Evolutionary conservation across 352 stramenopile genomes (phyloP).

Genomic region (Globisporangium orthogonon): DNA sequence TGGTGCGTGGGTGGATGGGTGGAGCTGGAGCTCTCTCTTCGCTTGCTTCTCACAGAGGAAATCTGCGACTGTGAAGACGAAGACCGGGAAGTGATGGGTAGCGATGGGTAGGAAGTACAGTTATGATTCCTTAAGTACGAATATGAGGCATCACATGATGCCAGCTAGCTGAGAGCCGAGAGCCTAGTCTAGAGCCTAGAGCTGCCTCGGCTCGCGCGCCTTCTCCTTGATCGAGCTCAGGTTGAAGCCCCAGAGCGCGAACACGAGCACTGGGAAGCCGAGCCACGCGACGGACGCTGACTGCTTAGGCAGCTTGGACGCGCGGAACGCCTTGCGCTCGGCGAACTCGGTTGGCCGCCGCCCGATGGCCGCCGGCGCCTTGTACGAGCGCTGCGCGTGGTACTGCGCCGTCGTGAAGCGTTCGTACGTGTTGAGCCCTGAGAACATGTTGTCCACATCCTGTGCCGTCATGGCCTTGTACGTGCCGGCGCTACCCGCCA

Average conservation of each 20-base stretch:
- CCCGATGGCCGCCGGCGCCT: conserved; percentile 49
- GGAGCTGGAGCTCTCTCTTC: no score
- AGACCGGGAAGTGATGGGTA: no score
- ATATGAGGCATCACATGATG: no score
- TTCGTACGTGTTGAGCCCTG: conserved; percentile 59
- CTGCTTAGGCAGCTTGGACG: conserved; percentile 55
- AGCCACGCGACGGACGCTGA: conserved; percentile 53
- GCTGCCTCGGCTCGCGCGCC: conserved; percentile 30
- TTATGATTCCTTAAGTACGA: no score
- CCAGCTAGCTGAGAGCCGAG: no score
- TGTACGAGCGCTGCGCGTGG: conserved; percentile 42
- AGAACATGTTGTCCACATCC: conserved; percentile 74
- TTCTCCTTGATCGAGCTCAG: conserved; percentile 47
- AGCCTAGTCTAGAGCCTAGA: background rate
- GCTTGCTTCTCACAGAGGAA: background rate
- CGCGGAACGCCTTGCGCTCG: conserved; percentile 66
- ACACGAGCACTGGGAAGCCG: conserved; percentile 43
- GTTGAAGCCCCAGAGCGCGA: conserved; percentile 58
- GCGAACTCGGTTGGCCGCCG: conserved; percentile 49
- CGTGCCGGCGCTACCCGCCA: conserved; percentile 10
- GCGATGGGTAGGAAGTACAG: no score
- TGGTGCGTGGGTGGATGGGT: background rate
- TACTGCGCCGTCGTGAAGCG: conserved; percentile 78
- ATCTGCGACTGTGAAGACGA: background rate
- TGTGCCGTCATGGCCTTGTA: conserved; percentile 68